phyloP scores from a whole-genome alignment of 768 basidiomycete species.

The Rubroboletus pulcherrimus region DNA sequence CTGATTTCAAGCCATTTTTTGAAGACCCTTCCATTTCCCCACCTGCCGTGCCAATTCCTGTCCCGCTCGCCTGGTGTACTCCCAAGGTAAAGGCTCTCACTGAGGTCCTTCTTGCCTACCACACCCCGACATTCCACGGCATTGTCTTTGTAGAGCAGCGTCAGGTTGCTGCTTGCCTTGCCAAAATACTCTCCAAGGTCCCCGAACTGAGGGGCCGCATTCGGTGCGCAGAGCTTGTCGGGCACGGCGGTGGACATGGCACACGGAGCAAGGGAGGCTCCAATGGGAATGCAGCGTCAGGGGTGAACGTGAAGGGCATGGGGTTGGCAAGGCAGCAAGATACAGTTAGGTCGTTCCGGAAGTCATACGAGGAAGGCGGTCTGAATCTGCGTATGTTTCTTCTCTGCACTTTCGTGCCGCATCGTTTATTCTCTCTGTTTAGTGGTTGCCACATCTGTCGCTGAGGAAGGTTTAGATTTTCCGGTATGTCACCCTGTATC shows the following conservation, averaged over 20 bases:
- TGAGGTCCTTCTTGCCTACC: slow-evolving; percentile 53
- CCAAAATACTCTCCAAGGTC: slow-evolving; percentile 58
- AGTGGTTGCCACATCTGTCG: slow-evolving; percentile 84
- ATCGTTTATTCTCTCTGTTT: neutral
- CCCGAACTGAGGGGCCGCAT: slow-evolving; percentile 56
- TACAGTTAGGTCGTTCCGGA: slow-evolving; percentile 61
- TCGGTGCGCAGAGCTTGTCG: slow-evolving; percentile 62
- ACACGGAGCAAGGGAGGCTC: slow-evolving; percentile 19
- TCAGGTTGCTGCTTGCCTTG: slow-evolving; percentile 69
- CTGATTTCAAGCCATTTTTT: slow-evolving; percentile 40
- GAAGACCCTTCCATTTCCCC: slow-evolving; percentile 27
- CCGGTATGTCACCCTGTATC: slow-evolving; percentile 44
- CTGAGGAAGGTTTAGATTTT: slow-evolving; percentile 91
- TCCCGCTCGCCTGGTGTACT: slow-evolving; percentile 63
- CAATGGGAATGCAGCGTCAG: slow-evolving; percentile 20
- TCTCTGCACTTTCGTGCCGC: neutral
- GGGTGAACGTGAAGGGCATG: slow-evolving; percentile 48
- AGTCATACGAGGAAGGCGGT: slow-evolving; percentile 57
- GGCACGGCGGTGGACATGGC: slow-evolving; percentile 50
- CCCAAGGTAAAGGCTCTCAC: slow-evolving; percentile 68
- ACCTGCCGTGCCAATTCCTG: slow-evolving; percentile 35
- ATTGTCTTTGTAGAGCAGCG: slow-evolving; percentile 89
- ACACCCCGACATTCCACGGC: slow-evolving; percentile 60
- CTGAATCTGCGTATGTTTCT: slow-evolving; percentile 62
- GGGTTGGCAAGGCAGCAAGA: slow-evolving; percentile 51